Base-by-base conservation (phyloP, 2,329 filamentous ascomycete species). In the Nectriaceae sp. region DNA sequence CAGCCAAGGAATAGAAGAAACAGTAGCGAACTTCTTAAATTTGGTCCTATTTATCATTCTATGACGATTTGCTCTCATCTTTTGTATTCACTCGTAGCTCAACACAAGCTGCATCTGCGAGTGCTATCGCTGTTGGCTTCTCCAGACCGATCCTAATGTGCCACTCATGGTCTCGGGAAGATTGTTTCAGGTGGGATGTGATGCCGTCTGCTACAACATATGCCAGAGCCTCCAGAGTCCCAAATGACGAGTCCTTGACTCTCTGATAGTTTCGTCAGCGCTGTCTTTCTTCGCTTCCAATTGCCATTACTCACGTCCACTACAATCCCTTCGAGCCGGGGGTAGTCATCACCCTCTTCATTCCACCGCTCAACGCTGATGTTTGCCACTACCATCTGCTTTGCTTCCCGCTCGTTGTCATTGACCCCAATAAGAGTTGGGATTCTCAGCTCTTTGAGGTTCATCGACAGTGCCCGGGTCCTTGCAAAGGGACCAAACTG, bases 341-440 rank as follows among this genome's bases (percentile, higher is more conserved):
- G 65, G 62, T 84, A 82, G 16, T 72, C 67, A 63, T 90, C 82
- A 18, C 67, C 65, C 11, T 57, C 54, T 10, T 64, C 65, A 33
- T 70, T 63, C 39, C 78, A 73, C 42, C 71, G 69, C 46, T 89
- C 84, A 42, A 90, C 70, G 65, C 82, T 79, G 11, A 89, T 65
- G 47, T 80, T 85, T 10, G 81, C 76, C 15, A 87, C 69, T 2
- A 90, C 77, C 43, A 86, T 77, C 69, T 91, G 88, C 68, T 83
- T 87, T 3, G 75, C 78, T 29, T 70, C 55, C 53, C 88, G 74
- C 75, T 92, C 88, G 59, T 90, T 87, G 19, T 73, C 66, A 60
- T 92, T 90, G 21, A 92, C 80, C 1, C 88, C 88, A 40, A 92
- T 81, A 42, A 92, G 66, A 24, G 82, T 84, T 21, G 87, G 85